Evolutionary conservation across 176 grass and related monocot genomes (phyloP).

Genomic region (Bolboschoenus planiculmis): DNA sequence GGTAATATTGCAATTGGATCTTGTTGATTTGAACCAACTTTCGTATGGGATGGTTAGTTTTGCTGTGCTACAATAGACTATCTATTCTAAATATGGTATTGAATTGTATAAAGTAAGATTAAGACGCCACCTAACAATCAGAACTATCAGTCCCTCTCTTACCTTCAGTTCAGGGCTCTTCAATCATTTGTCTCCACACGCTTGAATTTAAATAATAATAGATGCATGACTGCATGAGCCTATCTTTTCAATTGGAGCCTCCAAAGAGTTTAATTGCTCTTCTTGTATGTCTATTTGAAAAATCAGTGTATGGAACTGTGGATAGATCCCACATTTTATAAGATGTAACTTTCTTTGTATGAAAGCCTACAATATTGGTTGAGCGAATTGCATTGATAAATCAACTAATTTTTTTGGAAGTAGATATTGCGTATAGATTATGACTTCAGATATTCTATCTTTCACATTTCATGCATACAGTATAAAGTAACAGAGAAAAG

Average conservation of each 20-base stretch:
- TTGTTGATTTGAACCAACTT: not conserved
- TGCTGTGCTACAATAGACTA: not conserved
- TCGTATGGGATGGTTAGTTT: not conserved
- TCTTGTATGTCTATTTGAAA: not conserved
- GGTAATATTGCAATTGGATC: not conserved
- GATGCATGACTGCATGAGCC: not conserved
- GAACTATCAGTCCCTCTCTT: slow-evolving; percentile 15
- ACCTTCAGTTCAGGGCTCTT: slow-evolving; percentile 13
- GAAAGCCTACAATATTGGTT: not conserved
- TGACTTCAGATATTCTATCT: not conserved
- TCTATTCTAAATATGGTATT: not conserved
- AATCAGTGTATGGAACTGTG: not conserved
- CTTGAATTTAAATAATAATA: slow-evolving; percentile 12
- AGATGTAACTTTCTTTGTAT: not conserved
- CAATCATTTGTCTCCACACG: slow-evolving; percentile 12
- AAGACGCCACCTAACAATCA: slow-evolving; percentile 22
- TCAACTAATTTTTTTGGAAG: not conserved
- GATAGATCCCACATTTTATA: not conserved
- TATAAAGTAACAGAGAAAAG: not conserved
- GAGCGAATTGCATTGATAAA: not conserved
- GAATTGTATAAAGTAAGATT: slow-evolving; percentile 1
- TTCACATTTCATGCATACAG: not conserved
- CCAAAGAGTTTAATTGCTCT: slow-evolving; percentile 1
- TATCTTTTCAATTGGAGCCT: not conserved
- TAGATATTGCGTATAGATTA: not conserved